phyloP scores from a whole-genome alignment of 2,329 filamentous ascomycete genomes.

The Camillea tinctor region DNA sequence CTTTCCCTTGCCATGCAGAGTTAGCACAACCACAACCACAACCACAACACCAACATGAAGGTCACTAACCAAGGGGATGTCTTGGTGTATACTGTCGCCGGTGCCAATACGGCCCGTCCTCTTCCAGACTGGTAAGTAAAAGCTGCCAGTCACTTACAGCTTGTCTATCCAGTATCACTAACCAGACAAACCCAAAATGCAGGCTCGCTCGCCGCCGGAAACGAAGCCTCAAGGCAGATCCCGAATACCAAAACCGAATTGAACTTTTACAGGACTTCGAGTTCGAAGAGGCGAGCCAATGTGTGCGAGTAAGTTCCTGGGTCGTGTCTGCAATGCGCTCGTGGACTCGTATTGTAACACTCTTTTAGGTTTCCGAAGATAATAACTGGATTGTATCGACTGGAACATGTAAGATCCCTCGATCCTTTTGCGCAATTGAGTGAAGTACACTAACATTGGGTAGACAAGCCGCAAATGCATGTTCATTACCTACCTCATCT shows the following conservation, averaged over 20 bases:
- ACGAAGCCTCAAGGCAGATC: constrained; percentile 85
- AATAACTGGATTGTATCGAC: constrained; percentile 97
- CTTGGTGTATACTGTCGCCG: constrained; percentile 92
- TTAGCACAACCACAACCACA: constrained; percentile 2
- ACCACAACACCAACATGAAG: constrained; percentile 58
- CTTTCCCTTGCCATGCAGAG: background rate
- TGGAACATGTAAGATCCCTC: constrained; percentile 56
- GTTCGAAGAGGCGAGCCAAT: constrained; percentile 92
- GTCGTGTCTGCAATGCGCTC: background rate
- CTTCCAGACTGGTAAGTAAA: constrained; percentile 72
- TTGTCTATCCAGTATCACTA: background rate
- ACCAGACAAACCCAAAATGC: background rate
- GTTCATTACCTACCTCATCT: constrained; percentile 93
- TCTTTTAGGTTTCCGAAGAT: constrained; percentile 67
- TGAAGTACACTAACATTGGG: background rate
- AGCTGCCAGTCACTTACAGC: background rate
- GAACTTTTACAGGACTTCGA: constrained; percentile 97
- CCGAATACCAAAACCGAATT: constrained; percentile 89
- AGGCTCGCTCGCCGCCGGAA: constrained; percentile 80
- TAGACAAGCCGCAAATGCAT: constrained; percentile 74
- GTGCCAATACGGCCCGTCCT: constrained; percentile 80
- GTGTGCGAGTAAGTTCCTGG: constrained; percentile 61
- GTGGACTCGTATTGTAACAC: background rate
- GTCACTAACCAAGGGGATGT: constrained; percentile 79
- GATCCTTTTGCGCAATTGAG: background rate